Conservation (phyloP, 768 basidiomycete genomes). For the Leccinum boreale region DNA sequence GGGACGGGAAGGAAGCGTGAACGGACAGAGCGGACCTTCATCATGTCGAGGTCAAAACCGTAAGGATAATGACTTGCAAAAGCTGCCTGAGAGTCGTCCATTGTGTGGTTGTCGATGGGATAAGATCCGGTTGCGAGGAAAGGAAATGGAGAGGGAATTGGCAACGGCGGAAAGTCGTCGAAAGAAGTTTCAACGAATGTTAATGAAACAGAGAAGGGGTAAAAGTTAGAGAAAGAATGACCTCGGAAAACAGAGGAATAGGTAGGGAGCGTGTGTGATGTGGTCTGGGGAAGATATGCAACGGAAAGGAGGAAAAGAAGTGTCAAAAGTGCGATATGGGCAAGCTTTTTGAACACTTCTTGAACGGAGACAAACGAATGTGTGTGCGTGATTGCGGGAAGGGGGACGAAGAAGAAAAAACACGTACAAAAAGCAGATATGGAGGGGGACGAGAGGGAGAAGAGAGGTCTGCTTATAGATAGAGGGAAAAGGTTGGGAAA, state of each 20-base stretch:
- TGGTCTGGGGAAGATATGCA: slow-evolving; percentile 29
- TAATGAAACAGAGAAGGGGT: slow-evolving; percentile 47
- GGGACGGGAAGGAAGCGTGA: not conserved
- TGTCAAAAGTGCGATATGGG: slow-evolving; percentile 27
- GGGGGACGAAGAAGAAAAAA: slow-evolving; percentile 31
- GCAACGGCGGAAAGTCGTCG: slow-evolving; percentile 47
- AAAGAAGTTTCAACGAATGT: slow-evolving; percentile 32
- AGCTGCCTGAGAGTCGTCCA: slow-evolving; percentile 75
- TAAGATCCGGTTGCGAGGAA: slow-evolving; percentile 22
- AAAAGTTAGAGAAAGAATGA: slow-evolving; percentile 56
- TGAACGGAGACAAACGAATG: slow-evolving; percentile 29
- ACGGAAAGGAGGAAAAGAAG: slow-evolving; percentile 18
- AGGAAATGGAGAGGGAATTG: slow-evolving; percentile 43
- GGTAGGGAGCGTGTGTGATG: slow-evolving; percentile 45
- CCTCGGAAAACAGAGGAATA: slow-evolving; percentile 30
- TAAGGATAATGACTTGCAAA: slow-evolving; percentile 72
- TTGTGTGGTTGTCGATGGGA: slow-evolving; percentile 33
- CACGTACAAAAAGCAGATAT: slow-evolving; percentile 39
- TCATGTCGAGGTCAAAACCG: slow-evolving; percentile 86
- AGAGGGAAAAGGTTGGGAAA: slow-evolving; percentile 34
- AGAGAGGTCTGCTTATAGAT: slow-evolving; percentile 39
- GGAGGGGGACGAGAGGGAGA: slow-evolving; percentile 22
- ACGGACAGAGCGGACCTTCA: slow-evolving; percentile 58
- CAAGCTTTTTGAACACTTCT: slow-evolving; percentile 27
- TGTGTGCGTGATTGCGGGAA: slow-evolving; percentile 23